Percentiles rank a stretch among this genome's conserved stretches.
phyloP scores from a whole-genome alignment of 495 filamentous ascomycete genomes.

The Neurospora sublineolata region DNA sequence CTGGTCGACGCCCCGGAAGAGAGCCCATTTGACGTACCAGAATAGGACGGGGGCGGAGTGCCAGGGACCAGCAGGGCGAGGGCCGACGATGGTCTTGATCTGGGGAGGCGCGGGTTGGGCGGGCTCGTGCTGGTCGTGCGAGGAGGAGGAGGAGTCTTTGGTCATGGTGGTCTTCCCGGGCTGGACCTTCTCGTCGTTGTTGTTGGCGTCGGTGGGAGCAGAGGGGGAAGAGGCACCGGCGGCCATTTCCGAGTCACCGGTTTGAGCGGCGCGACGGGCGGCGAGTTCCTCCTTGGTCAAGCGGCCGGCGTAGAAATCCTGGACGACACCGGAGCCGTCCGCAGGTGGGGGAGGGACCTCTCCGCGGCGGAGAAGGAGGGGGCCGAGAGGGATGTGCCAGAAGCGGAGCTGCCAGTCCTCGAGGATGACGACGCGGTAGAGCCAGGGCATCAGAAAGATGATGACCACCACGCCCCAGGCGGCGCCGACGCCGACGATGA shows the following conservation, averaged over 20 bases:
- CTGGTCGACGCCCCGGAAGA: conserved; percentile 49
- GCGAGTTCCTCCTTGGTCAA: conserved; percentile 37
- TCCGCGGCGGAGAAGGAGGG: conserved; percentile 39
- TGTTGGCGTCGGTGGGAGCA: neutral
- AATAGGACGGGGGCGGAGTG: conserved; percentile 29
- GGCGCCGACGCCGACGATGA: conserved; percentile 10
- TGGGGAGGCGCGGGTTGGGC: neutral
- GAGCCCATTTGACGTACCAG: conserved; percentile 32
- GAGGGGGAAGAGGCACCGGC: too few species aligned
- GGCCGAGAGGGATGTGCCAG: conserved; percentile 48
- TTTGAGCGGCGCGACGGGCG: conserved; percentile 21
- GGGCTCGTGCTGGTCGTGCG: neutral
- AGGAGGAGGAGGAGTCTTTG: neutral
- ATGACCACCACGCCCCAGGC: conserved; percentile 5
- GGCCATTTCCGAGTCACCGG: neutral
- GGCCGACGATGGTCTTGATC: conserved; percentile 20
- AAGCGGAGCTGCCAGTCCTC: conserved; percentile 45
- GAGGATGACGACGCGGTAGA: conserved; percentile 45
- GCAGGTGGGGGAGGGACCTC: conserved; percentile 34
- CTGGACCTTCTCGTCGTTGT: neutral
- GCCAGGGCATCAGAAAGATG: conserved; percentile 49
- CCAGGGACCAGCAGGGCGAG: conserved; percentile 26
- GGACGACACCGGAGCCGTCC: conserved; percentile 26
- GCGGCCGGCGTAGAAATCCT: conserved; percentile 44
- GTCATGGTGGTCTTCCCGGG: neutral